Base-by-base conservation (phyloP, 768 basidiomycete species). In the Nidularia pulvinata region DNA sequence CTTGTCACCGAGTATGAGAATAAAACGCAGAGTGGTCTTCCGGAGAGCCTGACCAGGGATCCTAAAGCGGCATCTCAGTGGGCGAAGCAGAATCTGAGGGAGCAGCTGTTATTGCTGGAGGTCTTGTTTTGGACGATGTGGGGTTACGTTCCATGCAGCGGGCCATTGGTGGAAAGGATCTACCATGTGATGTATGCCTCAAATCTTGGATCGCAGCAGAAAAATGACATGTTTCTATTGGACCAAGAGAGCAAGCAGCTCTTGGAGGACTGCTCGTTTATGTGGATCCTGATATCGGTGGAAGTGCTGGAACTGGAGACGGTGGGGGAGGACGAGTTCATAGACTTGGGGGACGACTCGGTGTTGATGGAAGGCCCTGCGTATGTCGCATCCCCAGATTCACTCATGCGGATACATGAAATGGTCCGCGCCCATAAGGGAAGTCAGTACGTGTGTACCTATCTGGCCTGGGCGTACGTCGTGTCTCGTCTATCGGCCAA, bases 71-170 rank as follows among this genome's bases (percentile, higher is more conserved):
- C 83, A 7, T 78, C 84, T n/a, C 67, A 71, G 39, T 89, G 86
- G 83, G 87, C 82, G 37, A 90, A 88, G 70, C 87, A 93, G 67
- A 88, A 83, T 61, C 63, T 80, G 33, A 83, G 81, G 61, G 88
- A 95, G 62, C 95, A 96, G 65, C 72, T 93, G 42, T 84, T 86
- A 9, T 64, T 94, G 43, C 72, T 97, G 48, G 93, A 97, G 59
- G 83, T 95, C 34, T 75, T 97, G 45, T 98, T 97, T 69, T 92
- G 91, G 84, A 80, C 85, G 4, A 87, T 94, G 82, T 95, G 89
- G 85, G 84, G 81, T 10, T 86, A 84, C 53, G 81, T 83, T 9
- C 69, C 86, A 0, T 87, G 90, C 59, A 79, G 75, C 36, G 90
- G 87, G 2, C 71, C 79, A 3, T 62, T 89, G 52, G 85, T 92